Base-by-base conservation (phyloP, 1,139 yeast species). In the Debaryomycetaceae sp. region DNA sequence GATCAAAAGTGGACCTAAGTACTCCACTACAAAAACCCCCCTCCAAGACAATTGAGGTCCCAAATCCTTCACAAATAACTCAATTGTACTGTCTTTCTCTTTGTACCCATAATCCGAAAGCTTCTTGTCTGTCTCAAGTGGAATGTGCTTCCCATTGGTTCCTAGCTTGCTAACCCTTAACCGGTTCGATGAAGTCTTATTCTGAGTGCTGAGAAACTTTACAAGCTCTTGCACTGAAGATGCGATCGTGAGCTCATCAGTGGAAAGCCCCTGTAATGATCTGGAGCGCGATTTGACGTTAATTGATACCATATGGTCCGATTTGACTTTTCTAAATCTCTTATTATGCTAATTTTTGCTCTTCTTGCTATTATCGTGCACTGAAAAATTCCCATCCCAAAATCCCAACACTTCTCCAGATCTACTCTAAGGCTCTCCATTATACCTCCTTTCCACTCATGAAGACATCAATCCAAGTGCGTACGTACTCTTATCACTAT, bases 1-100 rank as follows among this genome's bases (percentile, higher is more conserved):
- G 53, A 91, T 74, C 36, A 89, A 41, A 45, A 92, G 68, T 3
- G 98, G 98, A 4, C 98, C 98, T 16, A 87, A 56, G 61, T 92
- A 92, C 65, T 92, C 98, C 49, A 87, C 70, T 41, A 87, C 54
- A 58, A 82, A 92, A 22, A 92, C 98, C 5, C 91, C 77, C 63
- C 87, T 77, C 97, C 98, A 92, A 3, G 84, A 81, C 45, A 92
- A 79, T 65, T 92, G 98, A 1, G 95, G 94, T 16, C 98, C 98
- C 48, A 92, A 73, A 55, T 91, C 98, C 60, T 91, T 89, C 42
- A 83, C 87, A 46, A 64, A 77, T 17, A 75, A 65, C 8, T 61
- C 57, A 34, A 73, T 67, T 37, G 59, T 57, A 6, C 55, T 43
- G 22, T 56, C 56, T 40, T 51, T 38, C 36, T 51, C 48, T 31